These are phyloP conservation scores for Globisporangium abappressorium DNA, from an alignment of 352 stramenopile genomes.

Conservation along the genomic window DNA sequence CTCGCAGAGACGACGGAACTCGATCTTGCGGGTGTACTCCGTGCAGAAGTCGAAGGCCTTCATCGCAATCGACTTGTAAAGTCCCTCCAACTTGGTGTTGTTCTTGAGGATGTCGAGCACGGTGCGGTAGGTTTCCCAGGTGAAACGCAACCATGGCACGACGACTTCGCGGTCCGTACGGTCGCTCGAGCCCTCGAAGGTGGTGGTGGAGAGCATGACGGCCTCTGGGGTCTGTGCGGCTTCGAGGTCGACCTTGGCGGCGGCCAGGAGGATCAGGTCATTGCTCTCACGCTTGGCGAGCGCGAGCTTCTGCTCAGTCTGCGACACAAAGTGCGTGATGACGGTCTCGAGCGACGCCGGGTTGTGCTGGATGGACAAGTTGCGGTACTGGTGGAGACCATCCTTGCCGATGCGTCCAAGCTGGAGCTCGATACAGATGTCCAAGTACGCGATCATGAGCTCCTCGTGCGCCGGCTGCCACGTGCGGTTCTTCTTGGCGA, in stretches of 20 bases:
- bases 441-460: slow-evolving; percentile 96
- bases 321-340: slow-evolving; percentile 90
- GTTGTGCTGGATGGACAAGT: slow-evolving; percentile 93
- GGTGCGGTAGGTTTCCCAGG: slow-evolving; percentile 98
- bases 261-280: slow-evolving; percentile 75
- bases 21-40: slow-evolving; percentile 90
- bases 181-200: slow-evolving; percentile 92
- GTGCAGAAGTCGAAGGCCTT: slow-evolving; percentile 84
- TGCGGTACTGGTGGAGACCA: slow-evolving; percentile 98
- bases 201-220: slow-evolving; percentile 97
- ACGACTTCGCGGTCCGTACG: slow-evolving; percentile 94
- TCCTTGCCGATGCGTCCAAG: slow-evolving; percentile 95
- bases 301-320: slow-evolving; percentile 87
- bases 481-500: slow-evolving; percentile 93
- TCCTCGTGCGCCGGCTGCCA: slow-evolving; percentile 97
- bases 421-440: slow-evolving; percentile 96
- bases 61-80: slow-evolving; percentile 78
- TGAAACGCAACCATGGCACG: slow-evolving; percentile 92
- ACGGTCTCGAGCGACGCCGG: slow-evolving; percentile 94
- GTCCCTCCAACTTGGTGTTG: slow-evolving; percentile 91
- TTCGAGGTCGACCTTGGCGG: slow-evolving; percentile 88
- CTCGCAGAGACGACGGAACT: slow-evolving; percentile 97
- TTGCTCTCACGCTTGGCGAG: slow-evolving; percentile 85
- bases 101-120: slow-evolving; percentile 97
- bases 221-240: slow-evolving; percentile 93